Base-by-base conservation (phyloP, 2,329 filamentous ascomycete species). In the Pseudophaeomoniella oleicola region DNA sequence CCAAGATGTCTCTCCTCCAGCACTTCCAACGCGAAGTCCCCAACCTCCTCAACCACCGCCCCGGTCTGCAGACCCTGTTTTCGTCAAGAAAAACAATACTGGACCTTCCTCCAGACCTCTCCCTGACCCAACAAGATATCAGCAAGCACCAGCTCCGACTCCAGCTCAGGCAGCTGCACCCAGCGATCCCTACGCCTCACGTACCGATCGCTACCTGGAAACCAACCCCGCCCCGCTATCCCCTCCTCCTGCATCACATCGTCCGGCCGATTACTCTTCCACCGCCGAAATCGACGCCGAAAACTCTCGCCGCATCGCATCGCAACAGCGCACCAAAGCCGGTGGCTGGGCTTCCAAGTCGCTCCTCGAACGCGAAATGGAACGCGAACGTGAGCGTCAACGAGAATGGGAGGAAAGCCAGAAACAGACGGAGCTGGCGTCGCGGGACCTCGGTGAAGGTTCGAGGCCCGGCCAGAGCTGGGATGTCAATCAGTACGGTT, bases 351-450 rank as follows among this genome's bases (percentile, higher is more conserved):
- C 72, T 0, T 68, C 64, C n/a, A 76, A 74, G 48, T 74, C 71
- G 2, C 60, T 79, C 2, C 61, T 78, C 3, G 73, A 78, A 48
- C 67, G 73, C 5, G 75, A 79, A 45, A 79, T 78, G 75, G 74
- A 79, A 50, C 69, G 71, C 14, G 75, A 79, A 49, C 66, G 74
- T 12, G 71, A 76, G 48, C 64, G 74, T 33, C 75, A 78, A 49
- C 61, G 65, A 27, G 75, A 79, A 42, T 79, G 75, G 75, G 74
- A 78, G 49, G 68, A 75, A 32, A 59, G 59, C 14, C 75, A 79
- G 50, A 62, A 69, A 36, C 62, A 58, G 12, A 59, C 64, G 1
- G 56, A 62, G 37, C 60, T 59, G 19, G 64, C 64, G 1, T 60
- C 64, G 1, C 62, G 60, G 10, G 57, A 59, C 38, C 53, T 61